These are phyloP conservation scores for Collybiopsis luxurians DNA, from an alignment of 768 basidiomycete species.

Conservation along the genomic window DNA sequence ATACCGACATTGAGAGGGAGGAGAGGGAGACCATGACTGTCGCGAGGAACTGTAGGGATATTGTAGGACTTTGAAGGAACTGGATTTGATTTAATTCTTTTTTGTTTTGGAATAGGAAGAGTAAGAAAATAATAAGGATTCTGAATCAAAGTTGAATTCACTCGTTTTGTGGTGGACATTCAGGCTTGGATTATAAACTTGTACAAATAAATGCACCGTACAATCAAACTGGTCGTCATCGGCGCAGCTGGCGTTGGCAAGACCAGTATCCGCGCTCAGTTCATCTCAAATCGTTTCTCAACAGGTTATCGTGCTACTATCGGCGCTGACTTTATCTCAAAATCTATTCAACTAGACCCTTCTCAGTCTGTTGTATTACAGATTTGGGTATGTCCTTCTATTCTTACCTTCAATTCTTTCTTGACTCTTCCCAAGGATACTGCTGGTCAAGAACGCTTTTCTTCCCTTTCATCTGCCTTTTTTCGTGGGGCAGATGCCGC, in stretches of 20 bases:
- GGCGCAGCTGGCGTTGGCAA: conserved; percentile 86
- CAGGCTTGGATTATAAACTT: conserved; percentile 23
- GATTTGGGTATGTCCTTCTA: conserved; percentile 51
- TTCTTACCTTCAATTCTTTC: neutral
- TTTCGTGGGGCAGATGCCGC: conserved; percentile 85
- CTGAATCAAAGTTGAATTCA: no score
- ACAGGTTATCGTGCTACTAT: conserved; percentile 82
- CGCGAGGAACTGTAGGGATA: conserved; percentile 78
- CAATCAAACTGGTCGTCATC: conserved; percentile 79
- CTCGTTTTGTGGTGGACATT: no score
- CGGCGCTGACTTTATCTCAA: conserved; percentile 85
- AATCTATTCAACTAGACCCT: conserved; percentile 61
- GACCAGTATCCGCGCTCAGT: conserved; percentile 78
- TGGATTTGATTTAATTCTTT: conserved; percentile 74
- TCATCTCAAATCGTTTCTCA: conserved; percentile 73
- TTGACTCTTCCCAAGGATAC: conserved; percentile 53
- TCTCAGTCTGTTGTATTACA: conserved; percentile 64
- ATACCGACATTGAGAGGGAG: conserved; percentile 83
- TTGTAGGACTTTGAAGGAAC: conserved; percentile 74
- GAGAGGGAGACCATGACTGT: conserved; percentile 66
- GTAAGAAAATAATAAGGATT: neutral
- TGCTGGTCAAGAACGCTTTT: conserved; percentile 87
- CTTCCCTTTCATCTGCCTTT: conserved; percentile 76
- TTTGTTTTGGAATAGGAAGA: conserved; percentile 61
- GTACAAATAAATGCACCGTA: conserved; percentile 39